phyloP scores from a whole-genome alignment of 345 rosid genomes.

The Syzygium aromaticum region DNA sequence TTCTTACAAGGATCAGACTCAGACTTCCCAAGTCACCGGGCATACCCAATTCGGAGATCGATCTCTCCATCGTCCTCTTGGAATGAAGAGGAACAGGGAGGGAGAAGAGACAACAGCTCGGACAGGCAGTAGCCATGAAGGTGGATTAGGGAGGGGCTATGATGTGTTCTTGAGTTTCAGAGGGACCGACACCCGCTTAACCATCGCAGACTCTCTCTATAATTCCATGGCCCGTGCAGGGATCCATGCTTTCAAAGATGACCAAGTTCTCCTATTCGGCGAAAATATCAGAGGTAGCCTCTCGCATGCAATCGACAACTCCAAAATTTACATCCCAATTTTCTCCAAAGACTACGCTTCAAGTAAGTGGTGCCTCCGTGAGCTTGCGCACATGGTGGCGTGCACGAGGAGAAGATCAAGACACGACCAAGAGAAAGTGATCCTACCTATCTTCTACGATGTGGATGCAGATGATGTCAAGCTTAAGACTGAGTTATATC shows the following conservation, averaged over 20 bases:
- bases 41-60: not conserved
- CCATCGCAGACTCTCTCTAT: not conserved
- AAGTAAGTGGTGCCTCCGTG: not conserved
- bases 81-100: not conserved
- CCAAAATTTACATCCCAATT: not conserved
- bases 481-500: not conserved
- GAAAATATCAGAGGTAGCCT: not conserved
- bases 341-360: not conserved
- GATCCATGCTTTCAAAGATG: not conserved
- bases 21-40: not conserved
- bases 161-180: slow-evolving; percentile 1
- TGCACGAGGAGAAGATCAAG: not conserved
- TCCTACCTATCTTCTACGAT: not conserved
- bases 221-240: not conserved
- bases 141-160: not conserved
- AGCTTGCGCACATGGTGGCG: not conserved
- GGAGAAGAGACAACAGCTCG: not conserved
- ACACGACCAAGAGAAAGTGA: not conserved
- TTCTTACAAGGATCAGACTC: not conserved
- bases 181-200: not conserved
- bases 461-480: not conserved
- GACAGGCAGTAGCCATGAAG: no score
- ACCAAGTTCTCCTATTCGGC: not conserved
- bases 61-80: not conserved
- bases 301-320: not conserved